Evolutionary conservation across 495 filamentous ascomycete genomes (phyloP), one percentile per base, ranked within the genome.

Genomic region (Hypoxylon cercidicola): DNA sequence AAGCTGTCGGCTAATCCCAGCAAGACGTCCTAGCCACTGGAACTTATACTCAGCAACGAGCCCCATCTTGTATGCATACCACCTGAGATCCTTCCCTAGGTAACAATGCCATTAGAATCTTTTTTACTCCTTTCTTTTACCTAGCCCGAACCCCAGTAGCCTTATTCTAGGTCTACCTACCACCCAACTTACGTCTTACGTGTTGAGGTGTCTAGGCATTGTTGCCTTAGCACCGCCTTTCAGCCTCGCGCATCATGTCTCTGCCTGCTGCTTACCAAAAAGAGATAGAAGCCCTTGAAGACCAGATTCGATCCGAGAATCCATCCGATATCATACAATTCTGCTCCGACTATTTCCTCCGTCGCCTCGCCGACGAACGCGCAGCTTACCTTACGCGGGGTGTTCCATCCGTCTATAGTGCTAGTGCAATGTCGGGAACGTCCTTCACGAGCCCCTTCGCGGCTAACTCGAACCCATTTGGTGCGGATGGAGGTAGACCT

Each of bases 291-390:
- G 71, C 78, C 57, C 83, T 89, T 64, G 83, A 84, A 63, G 79
- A 75, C 73, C 81, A 87, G 66, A 71, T 89, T 60, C 72, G 76
- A 40, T 80, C 80, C 60, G 56, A 78, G 15, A 75, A 82, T 44
- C 86, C 85, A 9, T 43, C 74, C 60, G 87, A 89, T 77, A 74
- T 87, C 73, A 80, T 88, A 64, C 87, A 89, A 70, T 89, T 88
- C 77, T 89, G 88, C 69, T 81, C 86, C 75, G 87, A 89, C 74
- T 84, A 82, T 76, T 90, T 89, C 77, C 76, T 76, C 48, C 79
- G 79, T 62, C 86, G 87, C 57, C 83, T 89, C 48, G 84, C 87
- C 68, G 76, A 80, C 60, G 80, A 89, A 73, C 84, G 88, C 52
- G 74, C 76, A 55, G 76, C 85, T 48, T 83, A 84, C 71, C 74